These are phyloP conservation scores for Leccinum broughii DNA, from an alignment of 768 basidiomycete genomes.

Conservation along the genomic window DNA sequence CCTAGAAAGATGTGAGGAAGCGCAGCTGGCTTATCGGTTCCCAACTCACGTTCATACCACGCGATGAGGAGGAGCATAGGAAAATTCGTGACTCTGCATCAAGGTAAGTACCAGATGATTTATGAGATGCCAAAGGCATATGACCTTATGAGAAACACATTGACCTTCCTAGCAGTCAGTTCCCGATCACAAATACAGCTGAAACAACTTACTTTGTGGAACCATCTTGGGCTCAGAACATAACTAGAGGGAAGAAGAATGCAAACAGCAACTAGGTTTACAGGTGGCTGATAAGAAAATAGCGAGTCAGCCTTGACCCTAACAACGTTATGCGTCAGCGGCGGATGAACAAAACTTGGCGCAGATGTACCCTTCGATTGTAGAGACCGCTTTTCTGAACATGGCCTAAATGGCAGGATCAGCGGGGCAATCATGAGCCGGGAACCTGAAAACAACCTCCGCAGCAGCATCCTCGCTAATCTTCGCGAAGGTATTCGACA, in stretches of 20 bases:
- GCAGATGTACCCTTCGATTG: slow-evolving; percentile 78
- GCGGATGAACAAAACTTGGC: background rate
- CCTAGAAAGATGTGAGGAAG: slow-evolving; percentile 19
- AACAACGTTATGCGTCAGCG: slow-evolving; percentile 14
- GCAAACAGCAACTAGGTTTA: slow-evolving; percentile 85
- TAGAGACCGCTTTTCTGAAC: slow-evolving; percentile 92
- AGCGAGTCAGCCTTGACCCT: slow-evolving; percentile 88
- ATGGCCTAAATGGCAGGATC: slow-evolving; percentile 59
- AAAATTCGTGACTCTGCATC: slow-evolving; percentile 70
- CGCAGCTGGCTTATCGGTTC: background rate
- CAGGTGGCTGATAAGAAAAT: slow-evolving; percentile 92
- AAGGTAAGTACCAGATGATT: background rate
- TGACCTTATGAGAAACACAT: slow-evolving; percentile 85
- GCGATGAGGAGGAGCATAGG: slow-evolving; percentile 81
- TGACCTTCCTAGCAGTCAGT: slow-evolving; percentile 52
- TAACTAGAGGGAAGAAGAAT: slow-evolving; percentile 88
- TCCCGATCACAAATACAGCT: slow-evolving; percentile 7
- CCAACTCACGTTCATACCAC: slow-evolving; percentile 67
- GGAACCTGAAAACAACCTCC: slow-evolving; percentile 52
- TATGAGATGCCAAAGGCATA: background rate
- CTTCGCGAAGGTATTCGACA: slow-evolving; percentile 93
- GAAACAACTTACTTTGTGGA: slow-evolving; percentile 77
- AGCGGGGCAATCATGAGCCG: background rate
- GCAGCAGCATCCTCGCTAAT: slow-evolving; percentile 93
- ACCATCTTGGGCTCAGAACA: slow-evolving; percentile 90